Evolutionary conservation across 495 filamentous ascomycete genomes (phyloP), one percentile per base, ranked within the genome.

Genomic region (Chaetomium tenue): DNA sequence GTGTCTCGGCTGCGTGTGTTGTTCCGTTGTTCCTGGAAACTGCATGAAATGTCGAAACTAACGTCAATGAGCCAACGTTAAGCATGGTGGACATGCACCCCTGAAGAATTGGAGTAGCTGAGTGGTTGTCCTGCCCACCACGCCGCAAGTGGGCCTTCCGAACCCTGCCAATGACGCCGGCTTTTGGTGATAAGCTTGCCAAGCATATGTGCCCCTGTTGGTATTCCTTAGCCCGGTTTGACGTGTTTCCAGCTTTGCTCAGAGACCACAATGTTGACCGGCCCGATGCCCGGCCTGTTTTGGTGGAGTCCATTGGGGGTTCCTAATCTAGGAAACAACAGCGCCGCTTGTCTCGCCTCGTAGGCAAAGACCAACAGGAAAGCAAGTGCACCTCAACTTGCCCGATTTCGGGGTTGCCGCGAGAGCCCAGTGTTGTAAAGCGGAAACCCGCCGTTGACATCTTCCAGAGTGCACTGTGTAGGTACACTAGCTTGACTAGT

Each of bases 91-190:
- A 58, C 55, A 58, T 28, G 56, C 11, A 40, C 44, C 64, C 58
- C 53, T 30, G 40, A 28, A 56, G 3, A 42, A 53, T 6, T 23
- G 0, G 9, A 56, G 18, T 2, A 42, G 22, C 25, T 55, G 39
- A 53, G 58, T 66, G 52, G 58, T 57, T 46, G 42, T 25, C 40
- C 47, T 50, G 33, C 23, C 48, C 30, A 44, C 28, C 28, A 20
- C 26, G 4, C 42, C 46, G 18, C 30, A 3, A 18, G n/a, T 11
- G 8, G 22, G 5, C 33, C 37, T 7, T 46, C 3, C 16, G n/a
- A 11, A 55, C 70, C 68, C 66, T 70, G 70, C 58, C 68, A 63
- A 68, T 72, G 70, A 72, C 66, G 66, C 70, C 68, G 64, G 56
- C 42, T 26, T 50, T 22, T 62, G 65, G 59, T 63, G 65, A 58